Conservation (phyloP, 495 filamentous ascomycete genomes). For the Podospora sp. region DNA sequence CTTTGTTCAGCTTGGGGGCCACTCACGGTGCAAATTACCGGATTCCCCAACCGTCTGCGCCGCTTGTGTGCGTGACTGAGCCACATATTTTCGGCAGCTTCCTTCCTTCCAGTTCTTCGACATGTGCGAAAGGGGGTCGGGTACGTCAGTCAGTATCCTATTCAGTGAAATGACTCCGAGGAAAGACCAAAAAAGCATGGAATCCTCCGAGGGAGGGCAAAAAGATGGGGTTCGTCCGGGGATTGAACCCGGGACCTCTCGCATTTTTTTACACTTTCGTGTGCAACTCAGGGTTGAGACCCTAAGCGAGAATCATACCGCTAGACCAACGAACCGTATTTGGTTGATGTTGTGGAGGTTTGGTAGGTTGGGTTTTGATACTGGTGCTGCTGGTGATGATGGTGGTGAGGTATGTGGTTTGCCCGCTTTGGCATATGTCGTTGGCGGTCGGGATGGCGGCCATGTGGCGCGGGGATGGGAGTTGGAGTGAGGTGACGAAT, state of each 20-base stretch:
- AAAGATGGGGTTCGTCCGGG: conserved; percentile 4
- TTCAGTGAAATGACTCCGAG: too few relatives aligned
- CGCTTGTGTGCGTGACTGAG: too few relatives aligned
- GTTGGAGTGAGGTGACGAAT: background rate
- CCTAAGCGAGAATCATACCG: conserved; percentile 17
- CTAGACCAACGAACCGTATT: conserved; percentile 15
- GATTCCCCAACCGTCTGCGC: background rate
- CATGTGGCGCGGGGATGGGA: too few relatives aligned
- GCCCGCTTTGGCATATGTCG: background rate
- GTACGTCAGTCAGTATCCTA: too few relatives aligned
- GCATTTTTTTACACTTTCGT: too few relatives aligned
- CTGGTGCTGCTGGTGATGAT: background rate
- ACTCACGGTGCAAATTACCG: background rate
- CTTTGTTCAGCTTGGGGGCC: background rate
- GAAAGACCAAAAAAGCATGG: too few relatives aligned
- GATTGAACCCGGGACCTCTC: conserved; percentile 17
- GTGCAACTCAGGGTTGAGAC: background rate
- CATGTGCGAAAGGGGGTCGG: too few relatives aligned
- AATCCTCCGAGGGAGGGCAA: background rate
- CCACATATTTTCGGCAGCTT: too few relatives aligned
- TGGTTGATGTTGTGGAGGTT: background rate
- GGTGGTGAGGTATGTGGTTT: background rate
- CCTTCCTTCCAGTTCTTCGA: too few relatives aligned
- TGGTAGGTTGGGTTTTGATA: background rate
- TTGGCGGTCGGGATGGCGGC: background rate